Conservation (phyloP, 1,139 yeast genomes). For the Arxiozyma heterogenica region DNA sequence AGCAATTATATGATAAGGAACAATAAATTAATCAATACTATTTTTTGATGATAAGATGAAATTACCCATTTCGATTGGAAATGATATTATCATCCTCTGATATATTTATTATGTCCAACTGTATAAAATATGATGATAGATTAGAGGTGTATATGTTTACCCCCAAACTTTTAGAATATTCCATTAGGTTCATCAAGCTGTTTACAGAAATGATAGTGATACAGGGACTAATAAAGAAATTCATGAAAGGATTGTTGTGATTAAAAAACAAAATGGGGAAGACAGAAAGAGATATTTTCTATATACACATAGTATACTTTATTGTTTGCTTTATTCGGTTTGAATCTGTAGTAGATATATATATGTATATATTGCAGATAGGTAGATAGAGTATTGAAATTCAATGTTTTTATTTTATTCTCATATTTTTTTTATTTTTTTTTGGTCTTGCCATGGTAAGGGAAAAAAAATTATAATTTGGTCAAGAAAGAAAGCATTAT, state of each 20-base stretch:
- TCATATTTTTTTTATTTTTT: no score
- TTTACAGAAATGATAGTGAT: slow-evolving; percentile 77
- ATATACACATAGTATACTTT: not conserved
- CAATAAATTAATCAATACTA: slow-evolving; percentile 18
- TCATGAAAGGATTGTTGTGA: slow-evolving; percentile 19
- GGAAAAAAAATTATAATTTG: not conserved
- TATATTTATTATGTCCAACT: slow-evolving; percentile 70
- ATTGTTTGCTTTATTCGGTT: not conserved
- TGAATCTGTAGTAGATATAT: not conserved
- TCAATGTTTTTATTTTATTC: no score
- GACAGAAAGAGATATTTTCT: not conserved
- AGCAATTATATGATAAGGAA: slow-evolving; percentile 40
- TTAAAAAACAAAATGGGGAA: not conserved
- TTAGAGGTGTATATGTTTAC: slow-evolving; percentile 65
- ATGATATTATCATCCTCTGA: slow-evolving; percentile 83
- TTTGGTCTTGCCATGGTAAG: not conserved
- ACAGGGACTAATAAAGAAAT: slow-evolving; percentile 43
- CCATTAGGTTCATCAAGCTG: slow-evolving; percentile 64
- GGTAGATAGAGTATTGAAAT: not conserved
- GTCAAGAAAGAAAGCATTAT: not conserved
- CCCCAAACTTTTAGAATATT: slow-evolving; percentile 40
- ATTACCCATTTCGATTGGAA: slow-evolving; percentile 86
- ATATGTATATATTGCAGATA: no score
- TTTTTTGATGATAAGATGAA: no score
- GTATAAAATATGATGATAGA: slow-evolving; percentile 40